These are phyloP conservation scores for Tylopilus intermedius DNA, from an alignment of 768 basidiomycete genomes.

Conservation along the genomic window DNA sequence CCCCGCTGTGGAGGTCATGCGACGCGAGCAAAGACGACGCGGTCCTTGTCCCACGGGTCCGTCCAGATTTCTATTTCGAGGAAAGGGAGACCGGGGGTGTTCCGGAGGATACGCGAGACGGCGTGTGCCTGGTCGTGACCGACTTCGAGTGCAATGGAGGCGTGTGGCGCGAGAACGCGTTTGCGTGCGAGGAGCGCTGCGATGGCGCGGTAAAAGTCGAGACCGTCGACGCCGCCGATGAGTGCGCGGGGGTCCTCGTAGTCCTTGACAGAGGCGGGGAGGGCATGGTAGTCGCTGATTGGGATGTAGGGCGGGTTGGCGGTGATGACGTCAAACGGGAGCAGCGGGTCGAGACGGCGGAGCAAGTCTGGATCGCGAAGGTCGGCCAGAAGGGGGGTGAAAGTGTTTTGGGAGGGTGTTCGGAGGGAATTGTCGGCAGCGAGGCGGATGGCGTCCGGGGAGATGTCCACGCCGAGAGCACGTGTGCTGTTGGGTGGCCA, in stretches of 20 bases:
- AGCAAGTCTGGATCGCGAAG: slow-evolving; percentile 33
- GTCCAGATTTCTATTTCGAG: slow-evolving; percentile 59
- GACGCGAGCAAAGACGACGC: slow-evolving; percentile 60
- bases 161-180: slow-evolving; percentile 49
- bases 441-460: slow-evolving; percentile 50
- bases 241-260: slow-evolving; percentile 83
- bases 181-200: slow-evolving; percentile 50
- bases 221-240: slow-evolving; percentile 62
- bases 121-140: slow-evolving; percentile 65
- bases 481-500: slow-evolving; percentile 51
- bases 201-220: slow-evolving; percentile 73
- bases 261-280: slow-evolving; percentile 65
- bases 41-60: slow-evolving; percentile 74
- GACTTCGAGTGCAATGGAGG: slow-evolving; percentile 72
- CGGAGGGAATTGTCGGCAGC: slow-evolving; percentile 41
- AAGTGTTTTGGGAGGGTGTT: slow-evolving; percentile 23
- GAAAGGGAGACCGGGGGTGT: slow-evolving; percentile 38
- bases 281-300: slow-evolving; percentile 50
- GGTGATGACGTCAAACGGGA: slow-evolving; percentile 72
- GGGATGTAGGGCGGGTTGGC: slow-evolving; percentile 89
- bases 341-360: slow-evolving; percentile 30
- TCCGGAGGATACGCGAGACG: slow-evolving; percentile 55
- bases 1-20: slow-evolving; percentile 22
- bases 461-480: slow-evolving; percentile 67
- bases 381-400: slow-evolving; percentile 41